A percentile compares a stretch with the other conserved stretches of the same genome.
phyloP scores from a whole-genome alignment of 768 basidiomycete genomes.

The Tricholoma furcatifolium region DNA sequence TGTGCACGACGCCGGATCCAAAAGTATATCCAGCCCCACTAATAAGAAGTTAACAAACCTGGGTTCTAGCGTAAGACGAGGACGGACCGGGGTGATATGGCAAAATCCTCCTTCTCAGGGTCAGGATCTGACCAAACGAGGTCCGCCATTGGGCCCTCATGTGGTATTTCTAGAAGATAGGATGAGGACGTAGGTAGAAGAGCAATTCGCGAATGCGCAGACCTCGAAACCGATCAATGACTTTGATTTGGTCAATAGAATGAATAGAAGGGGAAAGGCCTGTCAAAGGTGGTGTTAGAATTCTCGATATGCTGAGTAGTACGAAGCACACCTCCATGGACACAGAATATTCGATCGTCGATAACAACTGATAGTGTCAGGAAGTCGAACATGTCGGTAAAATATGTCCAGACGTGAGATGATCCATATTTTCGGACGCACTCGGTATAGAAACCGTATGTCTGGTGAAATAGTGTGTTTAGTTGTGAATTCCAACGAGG shows the following conservation, averaged over 20 bases:
- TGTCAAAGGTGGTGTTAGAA: slow-evolving; percentile 29
- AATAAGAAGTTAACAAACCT: slow-evolving; percentile 20
- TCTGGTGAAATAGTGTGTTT: slow-evolving; percentile 50
- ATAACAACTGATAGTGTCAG: slow-evolving; percentile 96
- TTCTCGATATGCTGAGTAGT: slow-evolving; percentile 8
- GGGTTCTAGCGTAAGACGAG: slow-evolving; percentile 16
- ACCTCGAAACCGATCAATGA: slow-evolving; percentile 98
- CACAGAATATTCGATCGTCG: slow-evolving; percentile 98
- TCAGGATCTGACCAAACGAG: slow-evolving; percentile 99
- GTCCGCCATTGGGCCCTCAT: slow-evolving; percentile 99
- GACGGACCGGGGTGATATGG: slow-evolving; percentile 91
- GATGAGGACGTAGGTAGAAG: slow-evolving; percentile 18
- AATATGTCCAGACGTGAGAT: slow-evolving; percentile 97
- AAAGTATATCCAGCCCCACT: slow-evolving; percentile 99
- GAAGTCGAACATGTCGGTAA: slow-evolving; percentile 99
- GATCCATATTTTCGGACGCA: slow-evolving; percentile 97
- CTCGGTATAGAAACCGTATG: slow-evolving; percentile 99
- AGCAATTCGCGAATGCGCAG: slow-evolving; percentile 17
- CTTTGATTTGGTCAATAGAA: slow-evolving; percentile 99
- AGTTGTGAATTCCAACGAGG: slow-evolving; percentile 16
- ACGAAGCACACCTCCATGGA: slow-evolving; percentile 80
- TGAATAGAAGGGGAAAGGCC: slow-evolving; percentile 97
- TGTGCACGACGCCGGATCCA: slow-evolving; percentile 95
- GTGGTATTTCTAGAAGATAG: slow-evolving; percentile 81
- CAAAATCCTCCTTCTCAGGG: slow-evolving; percentile 98